Percentiles rank a stretch among this genome's conserved stretches.
These are phyloP conservation scores for Fusarium sp. DNA, from an alignment of 2,329 filamentous ascomycete species.

Conservation along the genomic window DNA sequence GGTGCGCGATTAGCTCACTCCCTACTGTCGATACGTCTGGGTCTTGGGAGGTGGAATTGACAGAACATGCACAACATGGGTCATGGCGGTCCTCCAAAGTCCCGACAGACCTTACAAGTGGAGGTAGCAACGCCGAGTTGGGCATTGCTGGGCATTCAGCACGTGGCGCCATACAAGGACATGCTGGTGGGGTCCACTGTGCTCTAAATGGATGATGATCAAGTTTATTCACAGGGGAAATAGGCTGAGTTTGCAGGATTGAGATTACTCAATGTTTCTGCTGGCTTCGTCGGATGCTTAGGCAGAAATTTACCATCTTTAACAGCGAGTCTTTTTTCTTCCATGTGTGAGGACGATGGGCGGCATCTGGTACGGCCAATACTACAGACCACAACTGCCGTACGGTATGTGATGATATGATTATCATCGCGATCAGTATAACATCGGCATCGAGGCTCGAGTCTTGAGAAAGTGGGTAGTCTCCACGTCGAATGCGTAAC, in stretches of 20 bases:
- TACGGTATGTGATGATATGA: not conserved
- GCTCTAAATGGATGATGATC: slow-evolving; percentile 31
- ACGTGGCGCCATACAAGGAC: slow-evolving; percentile 47
- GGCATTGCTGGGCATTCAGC: slow-evolving; percentile 40
- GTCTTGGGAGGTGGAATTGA: slow-evolving; percentile 13
- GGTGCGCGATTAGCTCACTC: slow-evolving; percentile 25
- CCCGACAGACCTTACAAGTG: slow-evolving; percentile 17
- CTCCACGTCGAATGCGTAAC: slow-evolving; percentile 36
- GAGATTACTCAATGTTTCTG: slow-evolving; percentile 2
- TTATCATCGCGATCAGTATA: slow-evolving; percentile 21
- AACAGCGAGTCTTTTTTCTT: not conserved
- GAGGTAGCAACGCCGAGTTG: slow-evolving; percentile 34
- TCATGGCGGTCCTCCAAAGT: slow-evolving; percentile 7
- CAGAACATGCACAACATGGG: slow-evolving; percentile 20
- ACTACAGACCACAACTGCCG: not conserved
- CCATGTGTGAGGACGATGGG: slow-evolving; percentile 5
- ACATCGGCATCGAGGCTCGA: slow-evolving; percentile 7
- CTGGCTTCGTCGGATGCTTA: slow-evolving; percentile 16
- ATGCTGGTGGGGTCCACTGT: slow-evolving; percentile 38
- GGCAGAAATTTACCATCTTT: slow-evolving; percentile 27
- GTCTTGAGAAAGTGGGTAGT: slow-evolving; percentile 5
- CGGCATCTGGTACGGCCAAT: not conserved
- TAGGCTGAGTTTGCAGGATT: slow-evolving; percentile 4
- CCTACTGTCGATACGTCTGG: slow-evolving; percentile 1
- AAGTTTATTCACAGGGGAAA: slow-evolving; percentile 30